These are phyloP conservation scores for Naegleria fowleri DNA, from an alignment of 208 protist species.

Conservation along the genomic window DNA sequence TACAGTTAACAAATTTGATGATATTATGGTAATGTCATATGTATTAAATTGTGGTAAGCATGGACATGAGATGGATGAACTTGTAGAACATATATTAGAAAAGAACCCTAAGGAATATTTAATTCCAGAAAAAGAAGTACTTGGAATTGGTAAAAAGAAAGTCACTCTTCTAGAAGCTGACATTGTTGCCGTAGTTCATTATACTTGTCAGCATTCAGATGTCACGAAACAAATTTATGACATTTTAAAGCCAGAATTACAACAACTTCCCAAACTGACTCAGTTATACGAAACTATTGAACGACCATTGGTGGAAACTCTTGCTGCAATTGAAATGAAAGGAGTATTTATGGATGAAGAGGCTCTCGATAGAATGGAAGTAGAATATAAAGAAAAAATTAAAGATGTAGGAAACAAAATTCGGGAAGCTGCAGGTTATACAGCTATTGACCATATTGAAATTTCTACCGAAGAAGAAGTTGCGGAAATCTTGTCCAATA, in stretches of 20 bases:
- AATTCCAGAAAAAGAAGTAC: constrained; percentile 25
- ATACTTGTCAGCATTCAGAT: not conserved
- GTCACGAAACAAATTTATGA: not conserved
- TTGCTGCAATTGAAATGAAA: constrained; percentile 23
- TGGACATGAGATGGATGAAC: not conserved
- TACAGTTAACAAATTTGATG: constrained; percentile 15
- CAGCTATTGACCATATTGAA: not conserved
- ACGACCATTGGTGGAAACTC: not conserved
- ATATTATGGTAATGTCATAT: constrained; percentile 33
- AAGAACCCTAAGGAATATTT: constrained; percentile 4
- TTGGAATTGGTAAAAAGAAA: constrained; percentile 33
- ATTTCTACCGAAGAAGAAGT: not conserved
- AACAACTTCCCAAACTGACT: not conserved
- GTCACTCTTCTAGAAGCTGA: not conserved
- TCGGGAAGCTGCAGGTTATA: not conserved
- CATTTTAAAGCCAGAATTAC: not conserved
- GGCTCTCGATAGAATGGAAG: not conserved
- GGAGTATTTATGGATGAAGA: constrained; percentile 24
- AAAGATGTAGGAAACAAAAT: not conserved
- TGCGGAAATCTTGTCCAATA: not conserved
- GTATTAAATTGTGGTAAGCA: constrained; percentile 21
- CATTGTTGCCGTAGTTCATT: not conserved
- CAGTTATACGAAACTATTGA: constrained; percentile 11
- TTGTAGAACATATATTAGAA: not conserved
- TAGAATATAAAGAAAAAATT: not conserved